A percentile compares a stretch with the other conserved stretches of the same genome.
phyloP scores from a whole-genome alignment of 2,329 filamentous ascomycete genomes.

The Alternaria sp. region DNA sequence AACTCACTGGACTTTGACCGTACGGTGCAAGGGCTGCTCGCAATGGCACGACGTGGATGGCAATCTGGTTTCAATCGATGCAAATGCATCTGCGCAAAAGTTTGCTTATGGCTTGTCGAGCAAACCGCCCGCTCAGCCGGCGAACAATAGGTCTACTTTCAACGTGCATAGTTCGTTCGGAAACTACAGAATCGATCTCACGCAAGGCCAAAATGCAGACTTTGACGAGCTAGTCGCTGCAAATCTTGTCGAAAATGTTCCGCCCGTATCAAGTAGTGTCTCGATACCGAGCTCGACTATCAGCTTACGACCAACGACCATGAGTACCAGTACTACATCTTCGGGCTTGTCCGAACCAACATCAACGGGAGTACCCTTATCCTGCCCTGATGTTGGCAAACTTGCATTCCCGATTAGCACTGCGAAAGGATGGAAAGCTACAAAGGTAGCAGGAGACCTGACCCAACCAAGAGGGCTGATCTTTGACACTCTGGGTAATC shows the following conservation, averaged over 20 bases:
- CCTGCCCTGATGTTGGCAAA: constrained; percentile 29
- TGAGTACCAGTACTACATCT: constrained; percentile 21
- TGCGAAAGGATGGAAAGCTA: constrained; percentile 41
- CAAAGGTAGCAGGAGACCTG: constrained; percentile 53
- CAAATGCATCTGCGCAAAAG: constrained; percentile 25
- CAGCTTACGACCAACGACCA: constrained; percentile 24
- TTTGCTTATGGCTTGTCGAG: constrained; percentile 39
- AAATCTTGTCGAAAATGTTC: constrained; percentile 29
- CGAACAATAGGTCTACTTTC: constrained; percentile 44
- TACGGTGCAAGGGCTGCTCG: constrained; percentile 43
- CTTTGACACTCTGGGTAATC: constrained; percentile 52
- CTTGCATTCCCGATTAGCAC: constrained; percentile 30
- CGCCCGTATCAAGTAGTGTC: constrained; percentile 25
- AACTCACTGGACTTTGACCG: constrained; percentile 46
- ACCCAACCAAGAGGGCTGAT: constrained; percentile 51
- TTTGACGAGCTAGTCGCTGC: constrained; percentile 37
- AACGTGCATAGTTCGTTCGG: constrained; percentile 42
- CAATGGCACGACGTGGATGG: constrained; percentile 42
- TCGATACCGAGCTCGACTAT: constrained; percentile 17
- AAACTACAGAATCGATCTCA: constrained; percentile 39
- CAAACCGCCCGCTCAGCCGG: constrained; percentile 32
- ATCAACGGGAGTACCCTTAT: constrained; percentile 29
- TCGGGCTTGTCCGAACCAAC: constrained; percentile 24
- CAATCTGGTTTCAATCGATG: constrained; percentile 29
- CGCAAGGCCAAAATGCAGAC: constrained; percentile 33